A percentile compares a stretch with the other conserved stretches of the same genome.
Conservation (phyloP, 345 rosid genomes). For the Gossypium arboreum region DNA sequence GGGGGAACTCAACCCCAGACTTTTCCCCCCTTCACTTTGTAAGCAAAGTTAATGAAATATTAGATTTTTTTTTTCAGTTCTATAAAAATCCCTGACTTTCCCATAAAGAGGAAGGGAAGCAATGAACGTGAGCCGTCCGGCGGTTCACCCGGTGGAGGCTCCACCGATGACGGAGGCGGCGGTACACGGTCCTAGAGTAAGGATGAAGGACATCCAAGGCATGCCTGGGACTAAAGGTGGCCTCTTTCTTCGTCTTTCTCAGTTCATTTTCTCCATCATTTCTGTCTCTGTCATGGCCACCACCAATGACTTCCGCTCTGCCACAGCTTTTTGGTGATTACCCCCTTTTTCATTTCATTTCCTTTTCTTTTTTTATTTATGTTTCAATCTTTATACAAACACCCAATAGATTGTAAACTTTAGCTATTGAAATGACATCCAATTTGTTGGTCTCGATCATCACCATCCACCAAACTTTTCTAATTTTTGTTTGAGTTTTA, state of each 20-base stretch:
- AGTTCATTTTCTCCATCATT: slow-evolving; percentile 48
- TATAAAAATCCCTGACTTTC: background rate
- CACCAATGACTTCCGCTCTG: slow-evolving; percentile 60
- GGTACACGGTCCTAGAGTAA: slow-evolving; percentile 36
- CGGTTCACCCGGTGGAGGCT: slow-evolving; percentile 75
- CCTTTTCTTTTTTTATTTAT: background rate
- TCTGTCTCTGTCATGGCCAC: slow-evolving; percentile 68
- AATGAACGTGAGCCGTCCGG: slow-evolving; percentile 59
- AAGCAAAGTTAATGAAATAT: background rate
- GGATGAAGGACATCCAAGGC: slow-evolving; percentile 78
- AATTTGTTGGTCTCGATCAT: background rate
- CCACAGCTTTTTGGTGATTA: slow-evolving; percentile 63
- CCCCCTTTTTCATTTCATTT: background rate
- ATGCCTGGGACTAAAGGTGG: slow-evolving; percentile 88
- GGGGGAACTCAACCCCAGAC: background rate
- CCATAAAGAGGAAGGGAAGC: background rate
- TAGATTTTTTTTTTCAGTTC: background rate
- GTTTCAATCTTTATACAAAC: background rate
- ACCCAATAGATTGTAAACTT: background rate
- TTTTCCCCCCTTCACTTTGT: background rate
- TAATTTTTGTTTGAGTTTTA: background rate
- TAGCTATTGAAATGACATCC: background rate
- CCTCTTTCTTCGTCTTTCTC: slow-evolving; percentile 57
- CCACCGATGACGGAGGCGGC: slow-evolving; percentile 52
- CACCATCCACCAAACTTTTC: background rate